Base-by-base conservation (phyloP, 352 stramenopile genomes). In the Saprolegnia parasitica region DNA sequence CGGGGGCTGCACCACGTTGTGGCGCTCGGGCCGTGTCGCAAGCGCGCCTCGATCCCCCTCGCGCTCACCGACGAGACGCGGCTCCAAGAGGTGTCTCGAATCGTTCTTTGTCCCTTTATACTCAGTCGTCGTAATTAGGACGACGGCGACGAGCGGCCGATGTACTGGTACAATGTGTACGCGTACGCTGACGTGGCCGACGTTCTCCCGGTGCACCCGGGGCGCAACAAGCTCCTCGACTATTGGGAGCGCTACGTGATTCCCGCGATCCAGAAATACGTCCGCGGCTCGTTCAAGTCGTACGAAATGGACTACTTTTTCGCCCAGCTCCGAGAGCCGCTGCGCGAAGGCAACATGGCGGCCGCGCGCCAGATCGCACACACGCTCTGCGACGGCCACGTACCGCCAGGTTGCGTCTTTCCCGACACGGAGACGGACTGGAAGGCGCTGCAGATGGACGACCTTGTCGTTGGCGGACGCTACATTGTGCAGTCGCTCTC, bases 271-370 rank as follows among this genome's bases (percentile, higher is more conserved):
- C 81, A 93, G 63, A 85, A 81, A 26, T 93, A 93, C 47, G 85
- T 93, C 10, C 77, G 82, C 1, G 85, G 85, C 0, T 93, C 85
- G 16, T 93, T 93, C 67, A 93, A 93, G 71, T 89, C 78, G 49
- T 93, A 93, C 64, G 85, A 93, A 65, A 93, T 93, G 85, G 83
- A 93, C 40, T 93, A 93, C 42, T 93, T 93, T 57, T 93, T 93
- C 63, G 85, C 85, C 8, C 85, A 93, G 56, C 65, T 93, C 20
- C 81, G 85, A 45, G 85, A 93, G 54, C 85, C 85, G 4, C 65
- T 93, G 37, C 74, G 85, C 29, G 83, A 93, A 78, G 85, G 85
- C 13, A 91, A 93, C 42, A 78, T 79, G 2, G 79, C 83, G 3
- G 85, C 85, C 24, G 85, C 85, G 24, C 75, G 90, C 65, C 90